phyloP scores from a whole-genome alignment of 1,284 basidiomycete species.

The Macrocystidia cucumis region DNA sequence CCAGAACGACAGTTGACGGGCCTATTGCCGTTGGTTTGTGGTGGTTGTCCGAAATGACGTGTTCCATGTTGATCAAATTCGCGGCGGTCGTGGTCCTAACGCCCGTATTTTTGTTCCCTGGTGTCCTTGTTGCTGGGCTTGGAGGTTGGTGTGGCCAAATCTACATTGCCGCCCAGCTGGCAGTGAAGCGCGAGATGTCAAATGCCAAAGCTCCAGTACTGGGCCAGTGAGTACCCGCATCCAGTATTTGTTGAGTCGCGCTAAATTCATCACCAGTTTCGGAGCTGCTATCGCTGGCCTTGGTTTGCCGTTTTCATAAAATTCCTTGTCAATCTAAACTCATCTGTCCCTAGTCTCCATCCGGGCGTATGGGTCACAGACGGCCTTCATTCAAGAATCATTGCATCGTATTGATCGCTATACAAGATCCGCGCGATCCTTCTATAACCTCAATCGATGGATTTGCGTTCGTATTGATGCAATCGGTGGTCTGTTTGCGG shows the following conservation, averaged over 20 bases:
- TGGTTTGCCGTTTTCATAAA: conserved; percentile 11
- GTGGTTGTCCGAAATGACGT: conserved; percentile 22
- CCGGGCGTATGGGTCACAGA: conserved; percentile 37
- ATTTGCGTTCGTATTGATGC: conserved; percentile 32
- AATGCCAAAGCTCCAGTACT: conserved; percentile 63
- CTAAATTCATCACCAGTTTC: conserved; percentile 28
- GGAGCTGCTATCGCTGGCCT: conserved; percentile 63
- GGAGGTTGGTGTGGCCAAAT: conserved; percentile 32
- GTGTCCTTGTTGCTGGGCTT: conserved; percentile 19
- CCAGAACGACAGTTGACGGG: conserved; percentile 20
- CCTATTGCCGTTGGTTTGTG: conserved; percentile 18
- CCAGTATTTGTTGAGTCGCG: background rate
- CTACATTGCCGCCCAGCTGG: conserved; percentile 67
- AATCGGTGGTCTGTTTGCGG: conserved; percentile 43
- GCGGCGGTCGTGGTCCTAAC: conserved; percentile 22
- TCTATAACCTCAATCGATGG: conserved; percentile 38
- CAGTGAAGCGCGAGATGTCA: conserved; percentile 72
- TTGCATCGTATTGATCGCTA: conserved; percentile 31
- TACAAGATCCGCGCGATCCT: conserved; percentile 27
- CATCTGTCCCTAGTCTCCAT: conserved; percentile 40
- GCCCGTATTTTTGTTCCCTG: conserved; percentile 24
- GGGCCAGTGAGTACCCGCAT: conserved; percentile 34
- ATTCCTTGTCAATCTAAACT: conserved; percentile 7
- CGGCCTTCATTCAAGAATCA: conserved; percentile 25
- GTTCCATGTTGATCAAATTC: conserved; percentile 23